Evolutionary conservation across 129 eudicot genomes (phyloP).

Genomic region (Chrysanthemum seticuspe): DNA sequence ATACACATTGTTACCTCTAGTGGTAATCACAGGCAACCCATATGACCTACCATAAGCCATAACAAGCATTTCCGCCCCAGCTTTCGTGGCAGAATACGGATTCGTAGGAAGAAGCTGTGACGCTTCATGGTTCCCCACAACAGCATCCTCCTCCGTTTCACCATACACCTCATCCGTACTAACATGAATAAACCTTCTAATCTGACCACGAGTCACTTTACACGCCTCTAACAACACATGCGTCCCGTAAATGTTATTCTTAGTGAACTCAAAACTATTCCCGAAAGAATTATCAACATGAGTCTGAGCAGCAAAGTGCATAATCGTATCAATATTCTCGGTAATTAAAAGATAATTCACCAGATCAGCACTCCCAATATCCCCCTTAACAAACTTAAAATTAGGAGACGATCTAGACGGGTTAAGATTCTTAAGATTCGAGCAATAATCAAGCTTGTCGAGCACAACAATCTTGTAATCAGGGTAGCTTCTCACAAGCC

Average conservation of each 20-base stretch:
- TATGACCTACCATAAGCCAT: constrained; percentile 99
- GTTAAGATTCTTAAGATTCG: constrained; percentile 77
- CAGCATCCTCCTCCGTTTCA: constrained; percentile 97
- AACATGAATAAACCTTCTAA: constrained; percentile 86
- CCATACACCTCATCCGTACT: constrained; percentile 99
- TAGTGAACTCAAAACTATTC: constrained; percentile 96
- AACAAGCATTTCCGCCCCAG: constrained; percentile 99
- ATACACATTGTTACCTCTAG: constrained; percentile 93
- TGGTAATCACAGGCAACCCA: constrained; percentile 91
- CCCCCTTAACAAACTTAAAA: constrained; percentile 95
- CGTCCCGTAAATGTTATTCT: constrained; percentile 95
- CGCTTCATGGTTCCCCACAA: constrained; percentile 97
- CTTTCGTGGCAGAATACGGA: constrained; percentile 95
- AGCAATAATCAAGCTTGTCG: constrained; percentile 96
- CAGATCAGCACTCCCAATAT: constrained; percentile 94
- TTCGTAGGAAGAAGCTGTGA: constrained; percentile 97
- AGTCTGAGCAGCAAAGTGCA: constrained; percentile 99
- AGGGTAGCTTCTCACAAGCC: constrained; percentile 83
- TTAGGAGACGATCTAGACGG: constrained; percentile 82
- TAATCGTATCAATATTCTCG: constrained; percentile 84
- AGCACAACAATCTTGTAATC: constrained; percentile 96
- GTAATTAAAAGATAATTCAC: constrained; percentile 89
- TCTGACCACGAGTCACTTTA: constrained; percentile 91
- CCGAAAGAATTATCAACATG: constrained; percentile 98
- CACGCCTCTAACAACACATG: constrained; percentile 98